Conservation (phyloP, 805 yeast genomes). For the Metschnikowia orientalis region DNA sequence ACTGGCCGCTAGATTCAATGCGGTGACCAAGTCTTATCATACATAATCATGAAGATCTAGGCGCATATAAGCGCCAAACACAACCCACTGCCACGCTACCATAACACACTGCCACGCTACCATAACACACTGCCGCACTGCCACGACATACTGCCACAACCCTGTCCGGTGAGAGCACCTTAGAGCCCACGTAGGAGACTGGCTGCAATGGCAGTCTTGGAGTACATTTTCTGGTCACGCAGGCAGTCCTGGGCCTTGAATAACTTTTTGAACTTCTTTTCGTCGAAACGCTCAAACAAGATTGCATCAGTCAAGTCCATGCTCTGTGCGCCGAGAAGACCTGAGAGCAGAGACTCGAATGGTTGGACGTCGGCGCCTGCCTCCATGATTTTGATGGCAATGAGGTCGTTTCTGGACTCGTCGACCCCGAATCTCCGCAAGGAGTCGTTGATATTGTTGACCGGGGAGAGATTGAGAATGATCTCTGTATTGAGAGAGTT, state of each 20-base stretch:
- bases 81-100: too few relatives aligned
- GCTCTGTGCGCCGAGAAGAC: constrained; percentile 13
- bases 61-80: too few relatives aligned
- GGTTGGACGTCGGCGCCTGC: constrained; percentile 15
- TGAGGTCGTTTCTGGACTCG: constrained; percentile 39
- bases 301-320: constrained; percentile 23
- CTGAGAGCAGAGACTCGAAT: constrained; percentile 25
- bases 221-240: constrained; percentile 9
- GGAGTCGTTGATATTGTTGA: constrained; percentile 68
- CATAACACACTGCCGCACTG: too few relatives aligned
- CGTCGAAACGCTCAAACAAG: constrained; percentile 21
- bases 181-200: constrained; percentile 17
- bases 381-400: constrained; percentile 48
- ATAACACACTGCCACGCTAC: too few relatives aligned
- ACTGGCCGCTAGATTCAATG: constrained; percentile 8
- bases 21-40: too few relatives aligned
- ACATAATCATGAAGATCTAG: too few relatives aligned
- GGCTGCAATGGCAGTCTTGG: constrained; percentile 15
- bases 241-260: constrained; percentile 31
- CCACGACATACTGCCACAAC: too few relatives aligned
- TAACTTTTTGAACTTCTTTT: constrained; percentile 30
- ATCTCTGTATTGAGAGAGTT: constrained; percentile 68
- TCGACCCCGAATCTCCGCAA: constrained; percentile 67
- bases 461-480: constrained; percentile 63
- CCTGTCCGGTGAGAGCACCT: not conserved